Evolutionary conservation across 495 filamentous ascomycete genomes (phyloP), one percentile per base, ranked within the genome.

Genomic region (Pseudomonodictys pantanalensis): DNA sequence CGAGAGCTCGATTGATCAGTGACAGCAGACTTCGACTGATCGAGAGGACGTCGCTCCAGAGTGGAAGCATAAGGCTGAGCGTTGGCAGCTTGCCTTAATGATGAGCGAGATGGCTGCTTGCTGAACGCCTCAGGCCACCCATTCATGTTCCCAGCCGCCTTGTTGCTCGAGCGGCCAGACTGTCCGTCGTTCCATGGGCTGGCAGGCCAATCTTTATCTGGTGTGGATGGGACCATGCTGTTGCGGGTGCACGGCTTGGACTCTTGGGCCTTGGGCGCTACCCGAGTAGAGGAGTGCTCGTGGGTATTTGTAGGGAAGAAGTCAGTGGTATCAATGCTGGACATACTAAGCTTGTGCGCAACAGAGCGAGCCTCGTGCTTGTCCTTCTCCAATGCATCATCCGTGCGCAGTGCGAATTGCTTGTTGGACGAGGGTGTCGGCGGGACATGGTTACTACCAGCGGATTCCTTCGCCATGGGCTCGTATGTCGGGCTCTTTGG

Each of bases 221-320:
- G 65, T 5, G 61, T 64, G 33, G 51, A 28, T 9, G 60, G 56
- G 1, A 18, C 39, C 15, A n/a, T 42, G 10, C 18, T 29, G 25
- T 51, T 60, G 23, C 52, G 20, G 15, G n/a, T 38, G 20, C 41
- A 46, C 15, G 35, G 43, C 30, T 58, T 62, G n/a, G 60, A 52
- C 9, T 17, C 15, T 11, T 23, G 17, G n/a, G 24, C 17, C 25
- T 59, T 35, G 18, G 53, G 63, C 23, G 48, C 56, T 8, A 60
- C 32, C 54, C 52, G 65, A 47, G 62, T 69, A 39, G 66, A 62
- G 0, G 72, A 73, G 49, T 72, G 69, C 28, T 75, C 73, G 41
- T 63, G 47, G 1, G 72, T 69, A 54, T 74, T 71, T 30, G 43
- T 62, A 12, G 73, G 73, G 55, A 75, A 75, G 70, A 75, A 75